A percentile compares a stretch with the other conserved stretches of the same genome.
Evolutionary conservation across 768 basidiomycete species (phyloP).

Genomic region (Naematelia encephala): DNA sequence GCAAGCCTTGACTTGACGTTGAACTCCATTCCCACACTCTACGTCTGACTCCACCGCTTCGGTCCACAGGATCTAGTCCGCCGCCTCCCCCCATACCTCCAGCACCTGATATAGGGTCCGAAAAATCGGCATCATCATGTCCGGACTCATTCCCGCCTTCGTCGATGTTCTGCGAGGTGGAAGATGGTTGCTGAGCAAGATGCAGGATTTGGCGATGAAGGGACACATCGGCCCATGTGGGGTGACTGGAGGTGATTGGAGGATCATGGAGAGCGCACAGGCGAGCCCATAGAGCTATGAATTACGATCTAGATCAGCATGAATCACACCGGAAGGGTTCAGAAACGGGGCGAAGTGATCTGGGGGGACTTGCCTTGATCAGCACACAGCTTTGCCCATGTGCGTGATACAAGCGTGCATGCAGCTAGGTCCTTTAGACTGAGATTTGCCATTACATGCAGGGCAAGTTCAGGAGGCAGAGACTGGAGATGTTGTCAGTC

Average conservation of each 20-base stretch:
- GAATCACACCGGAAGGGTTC: too few relatives aligned
- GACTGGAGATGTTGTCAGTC: conserved; percentile 14
- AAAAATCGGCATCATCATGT: conserved; percentile 10
- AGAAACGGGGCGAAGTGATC: neutral
- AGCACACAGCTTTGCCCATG: conserved; percentile 27
- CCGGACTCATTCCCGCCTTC: conserved; percentile 7
- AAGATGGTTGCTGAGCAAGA: conserved; percentile 1
- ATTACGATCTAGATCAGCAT: too few relatives aligned
- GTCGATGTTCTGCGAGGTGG: conserved; percentile 7
- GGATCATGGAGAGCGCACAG: conserved; percentile 23
- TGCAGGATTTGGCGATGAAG: conserved; percentile 23
- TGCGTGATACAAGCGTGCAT: conserved; percentile 26
- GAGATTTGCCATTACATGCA: conserved; percentile 23
- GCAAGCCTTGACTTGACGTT: neutral
- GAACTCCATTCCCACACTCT: conserved; percentile 31
- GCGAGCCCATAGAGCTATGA: conserved; percentile 29
- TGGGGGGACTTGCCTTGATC: conserved; percentile 26
- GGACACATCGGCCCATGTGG: conserved; percentile 34
- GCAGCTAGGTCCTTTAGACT: conserved; percentile 25
- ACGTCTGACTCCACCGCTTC: conserved; percentile 18
- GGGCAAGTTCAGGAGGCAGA: conserved; percentile 30
- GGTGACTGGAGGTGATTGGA: conserved; percentile 22
- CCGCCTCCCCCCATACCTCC: conserved; percentile 29
- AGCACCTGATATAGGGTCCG: conserved; percentile 15
- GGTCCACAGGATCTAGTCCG: conserved; percentile 13